phyloP scores from a whole-genome alignment of 208 protist species.

The Naegleria gruberi region DNA sequence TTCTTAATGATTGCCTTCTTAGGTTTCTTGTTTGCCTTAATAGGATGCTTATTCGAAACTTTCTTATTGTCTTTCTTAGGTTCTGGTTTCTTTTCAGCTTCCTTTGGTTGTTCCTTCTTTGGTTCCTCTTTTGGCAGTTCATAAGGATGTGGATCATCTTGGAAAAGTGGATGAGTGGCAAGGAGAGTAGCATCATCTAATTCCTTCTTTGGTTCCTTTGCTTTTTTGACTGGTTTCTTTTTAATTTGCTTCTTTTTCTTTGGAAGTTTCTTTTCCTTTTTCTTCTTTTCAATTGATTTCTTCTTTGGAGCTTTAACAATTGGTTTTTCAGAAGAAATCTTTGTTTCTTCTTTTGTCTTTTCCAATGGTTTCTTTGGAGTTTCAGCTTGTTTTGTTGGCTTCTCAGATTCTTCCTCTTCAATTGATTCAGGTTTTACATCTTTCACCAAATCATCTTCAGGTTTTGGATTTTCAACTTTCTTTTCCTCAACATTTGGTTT shows the following conservation, averaged over 20 bases:
- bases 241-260: not conserved
- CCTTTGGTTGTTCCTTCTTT: not conserved
- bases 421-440: no score
- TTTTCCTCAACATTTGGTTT: no score
- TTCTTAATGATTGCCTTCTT: not conserved
- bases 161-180: not conserved
- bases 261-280: not conserved
- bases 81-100: not conserved
- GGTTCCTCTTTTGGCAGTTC: not conserved
- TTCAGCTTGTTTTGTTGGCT: not conserved
- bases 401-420: not conserved
- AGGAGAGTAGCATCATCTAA: not conserved
- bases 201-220: not conserved
- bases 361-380: not conserved
- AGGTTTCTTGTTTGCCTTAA: not conserved
- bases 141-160: not conserved
- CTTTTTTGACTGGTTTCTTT: not conserved
- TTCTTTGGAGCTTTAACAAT: not conserved
- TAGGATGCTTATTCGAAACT: not conserved
- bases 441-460: no score
- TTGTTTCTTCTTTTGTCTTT: not conserved
- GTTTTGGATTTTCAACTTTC: no score
- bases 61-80: not conserved
- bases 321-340: no score
- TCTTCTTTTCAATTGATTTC: not conserved